phyloP scores from a whole-genome alignment of 495 filamentous ascomycete species.

The Pyrenopolyporus hunteri region DNA sequence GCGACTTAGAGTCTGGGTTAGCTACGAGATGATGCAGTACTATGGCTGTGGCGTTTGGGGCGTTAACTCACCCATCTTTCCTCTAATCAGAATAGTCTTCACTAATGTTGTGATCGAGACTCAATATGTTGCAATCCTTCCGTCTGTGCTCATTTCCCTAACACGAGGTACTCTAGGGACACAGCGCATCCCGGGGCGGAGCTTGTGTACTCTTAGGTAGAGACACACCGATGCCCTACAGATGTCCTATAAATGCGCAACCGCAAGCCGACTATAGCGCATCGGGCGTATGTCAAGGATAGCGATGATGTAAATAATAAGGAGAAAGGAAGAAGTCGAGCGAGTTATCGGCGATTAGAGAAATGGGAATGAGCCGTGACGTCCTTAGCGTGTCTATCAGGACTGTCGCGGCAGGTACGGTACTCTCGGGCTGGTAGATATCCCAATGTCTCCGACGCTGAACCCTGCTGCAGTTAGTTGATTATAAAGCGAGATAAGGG shows the following conservation, averaged over 20 bases:
- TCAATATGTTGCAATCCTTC: conserved; percentile 10
- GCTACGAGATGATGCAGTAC: background rate
- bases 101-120: background rate
- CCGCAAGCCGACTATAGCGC: background rate
- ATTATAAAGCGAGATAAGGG: conserved; percentile 21
- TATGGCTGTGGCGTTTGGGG: background rate
- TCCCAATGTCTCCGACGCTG: background rate
- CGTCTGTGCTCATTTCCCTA: background rate
- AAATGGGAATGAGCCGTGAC: background rate
- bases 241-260: too few species aligned
- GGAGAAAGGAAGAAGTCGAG: background rate
- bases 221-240: background rate
- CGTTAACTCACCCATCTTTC: conserved; percentile 26
- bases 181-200: conserved; percentile 4
- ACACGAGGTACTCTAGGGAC: conserved; percentile 2
- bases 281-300: background rate
- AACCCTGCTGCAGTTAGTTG: too few species aligned
- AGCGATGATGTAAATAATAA: conserved; percentile 1
- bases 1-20: conserved; percentile 1
- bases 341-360: background rate
- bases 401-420: conserved; percentile 9
- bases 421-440: conserved; percentile 5
- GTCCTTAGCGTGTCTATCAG: conserved; percentile 3
- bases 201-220: background rate
- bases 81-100: background rate